Evolutionary conservation across 768 basidiomycete genomes (phyloP).

Genomic region (Leccinellum rugosiceps): DNA sequence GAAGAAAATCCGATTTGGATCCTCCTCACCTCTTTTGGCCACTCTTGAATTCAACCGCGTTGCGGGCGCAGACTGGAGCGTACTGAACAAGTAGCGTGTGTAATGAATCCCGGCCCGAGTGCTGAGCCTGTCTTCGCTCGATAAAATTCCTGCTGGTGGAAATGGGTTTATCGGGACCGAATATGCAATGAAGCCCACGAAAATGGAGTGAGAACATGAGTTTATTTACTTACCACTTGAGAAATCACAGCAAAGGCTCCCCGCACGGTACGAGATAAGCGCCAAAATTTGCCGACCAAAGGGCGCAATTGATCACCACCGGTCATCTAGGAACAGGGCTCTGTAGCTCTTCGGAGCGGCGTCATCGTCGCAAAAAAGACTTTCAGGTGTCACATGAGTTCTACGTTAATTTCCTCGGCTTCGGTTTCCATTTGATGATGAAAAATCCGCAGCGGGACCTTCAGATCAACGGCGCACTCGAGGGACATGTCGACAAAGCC

Average conservation of each 20-base stretch:
- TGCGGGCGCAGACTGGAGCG: not conserved
- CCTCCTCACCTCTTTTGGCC: not conserved
- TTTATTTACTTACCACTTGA: not conserved
- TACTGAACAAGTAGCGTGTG: not conserved
- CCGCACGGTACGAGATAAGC: not conserved
- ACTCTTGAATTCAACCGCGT: not conserved
- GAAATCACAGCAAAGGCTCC: not conserved
- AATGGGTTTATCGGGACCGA: not conserved
- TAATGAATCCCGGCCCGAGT: not conserved
- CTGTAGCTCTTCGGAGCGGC: not conserved
- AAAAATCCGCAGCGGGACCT: not conserved
- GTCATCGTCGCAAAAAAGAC: not conserved
- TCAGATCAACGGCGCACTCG: not conserved
- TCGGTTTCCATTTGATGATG: not conserved
- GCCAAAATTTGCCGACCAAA: not conserved
- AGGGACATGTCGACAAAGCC: not conserved
- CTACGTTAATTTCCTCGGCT: not conserved
- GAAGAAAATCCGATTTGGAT: not conserved
- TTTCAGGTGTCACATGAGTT: not conserved
- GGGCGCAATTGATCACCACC: not conserved
- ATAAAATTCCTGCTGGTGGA: not conserved
- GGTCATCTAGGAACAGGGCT: not conserved
- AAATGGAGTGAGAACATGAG: not conserved
- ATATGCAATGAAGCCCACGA: not conserved
- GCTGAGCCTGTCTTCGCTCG: not conserved